Percentiles rank a stretch among this genome's conserved stretches.
Evolutionary conservation across 306 rosid genomes (phyloP).

Genomic region (Quercus variabilis): DNA sequence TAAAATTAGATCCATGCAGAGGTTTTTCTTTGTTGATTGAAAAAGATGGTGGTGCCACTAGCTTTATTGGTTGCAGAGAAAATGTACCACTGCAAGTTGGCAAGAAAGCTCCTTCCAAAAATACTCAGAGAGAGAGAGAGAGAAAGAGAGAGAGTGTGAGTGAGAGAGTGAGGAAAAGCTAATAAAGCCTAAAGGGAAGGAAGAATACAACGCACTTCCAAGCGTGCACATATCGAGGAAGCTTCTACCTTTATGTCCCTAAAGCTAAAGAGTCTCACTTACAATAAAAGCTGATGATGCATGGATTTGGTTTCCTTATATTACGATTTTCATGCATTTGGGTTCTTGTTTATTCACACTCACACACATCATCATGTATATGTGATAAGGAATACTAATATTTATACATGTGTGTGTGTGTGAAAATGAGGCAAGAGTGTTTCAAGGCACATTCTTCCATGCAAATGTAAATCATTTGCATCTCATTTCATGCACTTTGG

Average conservation of each 20-base stretch:
- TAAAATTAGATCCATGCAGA: conserved; percentile 33
- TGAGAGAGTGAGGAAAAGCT: conserved; percentile 35
- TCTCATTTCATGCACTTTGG: conserved; percentile 37
- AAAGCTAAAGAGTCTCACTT: conserved; percentile 40
- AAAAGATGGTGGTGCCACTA: conserved; percentile 38
- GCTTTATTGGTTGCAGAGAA: conserved; percentile 95
- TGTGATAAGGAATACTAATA: conserved; percentile 14
- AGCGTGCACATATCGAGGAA: conserved; percentile 87
- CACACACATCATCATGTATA: not conserved
- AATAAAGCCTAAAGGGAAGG: conserved; percentile 92
- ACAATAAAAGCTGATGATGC: conserved; percentile 61
- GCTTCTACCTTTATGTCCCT: conserved; percentile 80
- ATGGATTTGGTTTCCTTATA: conserved; percentile 10
- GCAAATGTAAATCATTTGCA: conserved; percentile 43
- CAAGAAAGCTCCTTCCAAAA: conserved; percentile 53
- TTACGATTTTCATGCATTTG: conserved; percentile 20
- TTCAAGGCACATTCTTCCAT: conserved; percentile 53
- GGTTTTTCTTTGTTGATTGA: conserved; percentile 30
- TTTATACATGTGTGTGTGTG: not conserved
- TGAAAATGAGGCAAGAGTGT: conserved; percentile 3
- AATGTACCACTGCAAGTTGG: conserved; percentile 72
- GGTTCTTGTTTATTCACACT: conserved; percentile 1
- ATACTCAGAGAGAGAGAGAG: conserved; percentile 36
- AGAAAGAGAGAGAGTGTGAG: conserved; percentile 16
- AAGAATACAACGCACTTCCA: conserved; percentile 99